Evolutionary conservation across 2,329 filamentous ascomycete species (phyloP), one percentile per base, ranked within the genome.

Genomic region (Fusarium citri): DNA sequence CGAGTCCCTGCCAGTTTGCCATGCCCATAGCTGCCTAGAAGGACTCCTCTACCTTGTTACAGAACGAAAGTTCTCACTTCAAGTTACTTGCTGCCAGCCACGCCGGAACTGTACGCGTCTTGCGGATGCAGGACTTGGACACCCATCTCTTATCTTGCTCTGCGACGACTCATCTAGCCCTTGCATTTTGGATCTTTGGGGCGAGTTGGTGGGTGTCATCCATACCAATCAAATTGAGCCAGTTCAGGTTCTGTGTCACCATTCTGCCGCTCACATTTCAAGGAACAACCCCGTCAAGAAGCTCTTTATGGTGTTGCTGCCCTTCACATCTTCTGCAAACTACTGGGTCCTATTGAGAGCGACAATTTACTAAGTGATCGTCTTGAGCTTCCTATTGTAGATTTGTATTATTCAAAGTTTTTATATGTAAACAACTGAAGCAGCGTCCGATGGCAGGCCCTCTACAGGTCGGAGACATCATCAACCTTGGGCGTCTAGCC

Each of bases 401-500:
- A 30, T 9, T 45, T 16, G 23, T 56, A 46, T 53, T 40, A 43
- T 51, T 41, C 49, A 40, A 57, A 55, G 48, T 31, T 34, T 28
- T 46, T 58, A 37, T 50, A 48, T 47, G 34, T 53, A 43, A 53
- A 25, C 20, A n/a, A 25, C 22, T 46, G 57, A 55, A 59, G 30
- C 51, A 66, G 46, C 54, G 55, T 50, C 53, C 58, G 53, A 75
- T 76, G 74, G 68, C 72, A 74, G 71, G 72, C 23, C 54, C 68
- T 54, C 48, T 77, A 30, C 75, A 78, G 57, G 51, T 75, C 49
- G 78, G 78, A 59, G 78, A 79, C 57, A 43, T 79, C 37, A 66
- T 79, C 65, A 78, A 67, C 59, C 73, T 79, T 49, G 76, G 72
- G 58, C 69, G 69, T 49, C 50, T 79, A 49, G 77, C 77, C 43